A percentile compares a stretch with the other conserved stretches of the same genome.
phyloP scores from a whole-genome alignment of 2,329 filamentous ascomycete species.

The Pseudonectria buxi region DNA sequence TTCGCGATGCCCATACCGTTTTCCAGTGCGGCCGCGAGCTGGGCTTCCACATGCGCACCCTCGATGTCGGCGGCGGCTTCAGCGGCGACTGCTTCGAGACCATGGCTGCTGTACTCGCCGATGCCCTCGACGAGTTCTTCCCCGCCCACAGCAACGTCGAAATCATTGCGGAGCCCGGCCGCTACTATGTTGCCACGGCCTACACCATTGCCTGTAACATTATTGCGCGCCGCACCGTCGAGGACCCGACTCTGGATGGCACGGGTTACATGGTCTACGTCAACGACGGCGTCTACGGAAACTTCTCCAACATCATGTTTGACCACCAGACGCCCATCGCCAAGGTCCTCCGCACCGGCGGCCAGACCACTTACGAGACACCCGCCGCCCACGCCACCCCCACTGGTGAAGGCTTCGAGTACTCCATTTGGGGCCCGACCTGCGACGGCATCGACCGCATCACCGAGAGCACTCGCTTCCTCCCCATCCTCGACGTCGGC shows the following conservation, averaged over 20 bases:
- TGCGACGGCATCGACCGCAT: constrained; percentile 98
- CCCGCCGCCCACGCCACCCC: constrained; percentile 40
- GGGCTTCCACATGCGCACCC: constrained; percentile 75
- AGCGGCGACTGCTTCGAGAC: constrained; percentile 82
- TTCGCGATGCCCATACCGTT: constrained; percentile 78
- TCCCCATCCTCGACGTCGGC: constrained; percentile 75
- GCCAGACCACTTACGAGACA: constrained; percentile 53
- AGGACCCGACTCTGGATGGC: constrained; percentile 57
- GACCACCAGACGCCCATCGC: constrained; percentile 91
- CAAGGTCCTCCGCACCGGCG: constrained; percentile 63
- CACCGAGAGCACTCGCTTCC: constrained; percentile 69
- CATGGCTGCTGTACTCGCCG: constrained; percentile 75
- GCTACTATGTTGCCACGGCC: constrained; percentile 88
- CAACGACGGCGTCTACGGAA: constrained; percentile 96
- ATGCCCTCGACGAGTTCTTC: constrained; percentile 82
- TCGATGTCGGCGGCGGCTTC: constrained; percentile 94
- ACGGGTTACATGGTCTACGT: constrained; percentile 94
- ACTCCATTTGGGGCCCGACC: constrained; percentile 96
- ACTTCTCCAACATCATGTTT: constrained; percentile 99
- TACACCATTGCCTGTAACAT: constrained; percentile 95
- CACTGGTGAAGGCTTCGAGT: constrained; percentile 56
- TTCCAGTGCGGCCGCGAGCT: constrained; percentile 76
- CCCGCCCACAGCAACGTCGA: constrained; percentile 63
- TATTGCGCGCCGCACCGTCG: constrained; percentile 86
- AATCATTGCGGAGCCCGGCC: constrained; percentile 91